Evolutionary conservation across 768 basidiomycete species (phyloP).

Genomic region (Naganishia onofrii): DNA sequence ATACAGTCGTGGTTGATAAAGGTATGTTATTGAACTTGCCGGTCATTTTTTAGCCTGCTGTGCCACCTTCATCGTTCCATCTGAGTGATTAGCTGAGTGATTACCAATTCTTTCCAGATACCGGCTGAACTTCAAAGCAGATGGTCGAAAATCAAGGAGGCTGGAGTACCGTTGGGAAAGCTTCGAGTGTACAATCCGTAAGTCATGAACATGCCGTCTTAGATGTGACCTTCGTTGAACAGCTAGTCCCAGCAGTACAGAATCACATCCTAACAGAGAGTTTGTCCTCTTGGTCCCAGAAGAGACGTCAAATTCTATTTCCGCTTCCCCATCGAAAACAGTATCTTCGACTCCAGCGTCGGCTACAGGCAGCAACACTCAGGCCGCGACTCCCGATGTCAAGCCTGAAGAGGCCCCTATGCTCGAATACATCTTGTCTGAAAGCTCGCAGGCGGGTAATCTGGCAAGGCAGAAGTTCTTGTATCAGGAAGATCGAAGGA

Average conservation of each 20-base stretch:
- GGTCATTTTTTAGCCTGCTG: not conserved
- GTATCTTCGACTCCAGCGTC: not conserved
- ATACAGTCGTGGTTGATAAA: constrained; percentile 20
- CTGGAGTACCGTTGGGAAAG: constrained; percentile 20
- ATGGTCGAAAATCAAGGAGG: constrained; percentile 18
- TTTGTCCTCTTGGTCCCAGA: constrained; percentile 20
- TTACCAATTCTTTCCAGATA: not conserved
- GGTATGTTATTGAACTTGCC: not conserved
- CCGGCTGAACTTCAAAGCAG: constrained; percentile 2
- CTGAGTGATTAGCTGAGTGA: too few relatives aligned
- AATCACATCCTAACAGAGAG: not conserved
- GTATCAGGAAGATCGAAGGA: constrained; percentile 15
- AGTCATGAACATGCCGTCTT: not conserved
- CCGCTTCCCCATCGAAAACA: not conserved
- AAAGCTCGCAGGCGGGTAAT: constrained; percentile 4
- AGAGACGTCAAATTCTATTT: not conserved
- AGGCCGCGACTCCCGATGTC: not conserved
- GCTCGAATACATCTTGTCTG: constrained; percentile 6
- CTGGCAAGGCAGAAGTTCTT: constrained; percentile 16
- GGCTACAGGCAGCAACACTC: not conserved
- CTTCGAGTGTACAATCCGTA: constrained; percentile 12
- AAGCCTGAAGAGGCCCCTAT: not conserved
- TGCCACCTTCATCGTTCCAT: not conserved
- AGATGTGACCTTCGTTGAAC: not conserved
- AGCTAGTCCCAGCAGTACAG: not conserved